Base-by-base conservation (phyloP, 148 eudicot genomes). In the Camellia lanceoleosa region DNA sequence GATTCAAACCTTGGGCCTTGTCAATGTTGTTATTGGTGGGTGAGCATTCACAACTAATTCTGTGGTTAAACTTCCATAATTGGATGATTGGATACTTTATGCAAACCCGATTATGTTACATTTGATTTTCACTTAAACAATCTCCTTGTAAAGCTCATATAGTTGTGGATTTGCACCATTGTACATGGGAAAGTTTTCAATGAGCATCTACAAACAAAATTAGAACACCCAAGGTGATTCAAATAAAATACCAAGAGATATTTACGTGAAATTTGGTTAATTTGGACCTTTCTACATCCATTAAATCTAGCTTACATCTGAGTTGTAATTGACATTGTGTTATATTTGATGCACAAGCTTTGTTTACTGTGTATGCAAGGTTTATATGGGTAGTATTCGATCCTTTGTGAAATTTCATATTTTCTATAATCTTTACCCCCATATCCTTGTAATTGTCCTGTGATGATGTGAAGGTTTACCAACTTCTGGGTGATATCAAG, bases 401-500 rank as follows among this genome's bases (percentile, higher is more conserved):
- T 52, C 20, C 61, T 30, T 3, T 23, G 18, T 5, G 47, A 56
- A 56, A 55, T 56, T 38, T 73, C 47, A 12, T 0, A 30, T 14
- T 20, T 38, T 55, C 49, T 73, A 73, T 14, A 14, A 47, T 5
- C 0, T 80, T 58, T 55, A 13, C 15, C 49, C 42, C 58, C 42
- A 13, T 41, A 75, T 67, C 12, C 42, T 55, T 18, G 62, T 69
- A 0, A 23, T 67, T 51, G 74, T 82, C 38, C 73, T 73, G 75
- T 64, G 30, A 18, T 51, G 23, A 23, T 65, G 19, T 86, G 84
- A 73, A 94, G 98, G 91, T 85, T 59, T 94, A 92, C 89, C 93
- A 92, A 86, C 93, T 88, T 78, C 79, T 94, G 66, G 98, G 97
- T 23, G 94, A 94, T 81, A 87, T 94, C 59, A 91, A 82, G 74